Evolutionary conservation across 1,284 basidiomycete species (phyloP).

Genomic region (Cerrena zonata): DNA sequence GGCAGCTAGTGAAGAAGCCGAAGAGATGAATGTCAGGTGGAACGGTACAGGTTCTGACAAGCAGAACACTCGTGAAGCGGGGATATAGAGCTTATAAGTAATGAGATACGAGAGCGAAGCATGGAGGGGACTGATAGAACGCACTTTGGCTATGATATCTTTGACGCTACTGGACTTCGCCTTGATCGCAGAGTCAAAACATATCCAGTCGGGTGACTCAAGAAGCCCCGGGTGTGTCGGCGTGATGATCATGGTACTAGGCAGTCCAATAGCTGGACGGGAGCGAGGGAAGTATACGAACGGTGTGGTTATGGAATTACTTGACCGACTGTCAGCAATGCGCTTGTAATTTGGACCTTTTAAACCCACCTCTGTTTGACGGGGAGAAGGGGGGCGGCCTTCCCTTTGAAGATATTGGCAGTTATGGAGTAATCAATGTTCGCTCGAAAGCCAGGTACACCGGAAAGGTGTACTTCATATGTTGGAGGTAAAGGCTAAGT

Average conservation of each 20-base stretch:
- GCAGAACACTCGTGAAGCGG: constrained; percentile 53
- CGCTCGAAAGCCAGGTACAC: constrained; percentile 59
- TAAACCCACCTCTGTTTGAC: constrained; percentile 21
- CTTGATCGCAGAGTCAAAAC: constrained; percentile 40
- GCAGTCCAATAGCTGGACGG: constrained; percentile 51
- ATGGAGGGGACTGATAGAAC: constrained; percentile 6
- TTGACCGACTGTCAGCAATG: too few relatives aligned
- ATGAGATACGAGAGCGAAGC: background rate
- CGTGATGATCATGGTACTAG: constrained; percentile 34
- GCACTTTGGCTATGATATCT: constrained; percentile 41
- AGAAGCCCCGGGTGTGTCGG: constrained; percentile 33
- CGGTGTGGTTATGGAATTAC: constrained; percentile 47
- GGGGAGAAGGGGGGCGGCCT: constrained; percentile 19
- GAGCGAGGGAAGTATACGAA: constrained; percentile 65
- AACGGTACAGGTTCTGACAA: constrained; percentile 58
- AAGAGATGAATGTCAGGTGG: constrained; percentile 53
- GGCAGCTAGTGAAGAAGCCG: constrained; percentile 47
- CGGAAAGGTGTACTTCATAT: constrained; percentile 57
- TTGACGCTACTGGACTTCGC: constrained; percentile 35
- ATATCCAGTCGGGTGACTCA: constrained; percentile 45
- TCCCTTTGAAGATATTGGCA: constrained; percentile 21
- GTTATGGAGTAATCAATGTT: constrained; percentile 23
- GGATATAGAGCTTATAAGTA: constrained; percentile 41
- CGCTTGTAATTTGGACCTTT: too few relatives aligned
- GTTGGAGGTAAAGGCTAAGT: constrained; percentile 54